Base-by-base conservation (phyloP, 805 yeast genomes). In the Candida xiaguanensis region DNA sequence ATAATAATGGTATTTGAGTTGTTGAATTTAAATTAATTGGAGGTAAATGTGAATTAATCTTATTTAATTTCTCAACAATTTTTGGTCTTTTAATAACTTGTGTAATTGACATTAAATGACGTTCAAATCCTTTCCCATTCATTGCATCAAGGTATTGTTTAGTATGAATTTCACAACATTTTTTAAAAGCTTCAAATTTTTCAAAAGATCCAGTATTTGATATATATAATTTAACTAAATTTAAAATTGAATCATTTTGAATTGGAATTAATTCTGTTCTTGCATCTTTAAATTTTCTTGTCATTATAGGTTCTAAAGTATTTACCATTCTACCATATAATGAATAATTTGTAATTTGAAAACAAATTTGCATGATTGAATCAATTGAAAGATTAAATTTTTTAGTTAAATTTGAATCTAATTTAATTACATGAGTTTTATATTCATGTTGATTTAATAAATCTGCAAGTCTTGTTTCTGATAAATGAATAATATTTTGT, bases 221-320 rank as follows among this genome's bases (percentile, higher is more conserved):
- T 32, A 84, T 79, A 52, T 78, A 85, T 1, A 72, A 50, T 53
- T 82, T 88, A 38, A 83, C 83, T 43, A 75, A 62, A 45, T 70
- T 61, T 36, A 71, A 53, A 41, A 76, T 60, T 18, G 59, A 46
- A 14, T 76, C 80, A 47, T 73, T 77, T 51, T 83, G 91, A 29
- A 83, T 67, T 17, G 85, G 77, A 30, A 83, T 67, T 16, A 83
- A 70, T 45, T 83, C 87, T 0, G 89, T 81, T 49, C 95, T 72
- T 4, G 89, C 72, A 53, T 80, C 80, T 44, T 68, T 69, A 58
- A 82, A 85, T 43, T 70, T 70, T 43, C 95, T 67, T 1, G 90
- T 84, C 4, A 89, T 79, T 19, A 77, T 73, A 3, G 82, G 82
- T 40, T 78, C 79, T 36, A 80, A 69, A 2, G 72, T 65, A 47